Base-by-base conservation (phyloP, 2,329 filamentous ascomycete genomes). In the Teratosphaeria gauchensis region DNA sequence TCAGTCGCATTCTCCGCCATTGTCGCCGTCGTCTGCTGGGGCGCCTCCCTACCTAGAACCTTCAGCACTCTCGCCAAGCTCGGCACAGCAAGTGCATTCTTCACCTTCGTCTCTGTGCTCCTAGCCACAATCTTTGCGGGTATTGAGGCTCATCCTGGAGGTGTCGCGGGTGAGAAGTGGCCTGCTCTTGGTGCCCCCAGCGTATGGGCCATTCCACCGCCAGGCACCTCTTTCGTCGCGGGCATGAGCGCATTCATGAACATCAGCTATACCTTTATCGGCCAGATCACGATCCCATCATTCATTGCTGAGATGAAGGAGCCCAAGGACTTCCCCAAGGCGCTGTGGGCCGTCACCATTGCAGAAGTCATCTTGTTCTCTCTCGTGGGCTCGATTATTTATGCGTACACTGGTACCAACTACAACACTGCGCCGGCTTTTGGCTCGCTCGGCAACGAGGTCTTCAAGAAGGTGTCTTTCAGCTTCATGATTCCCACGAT, bases 401-500 rank as follows among this genome's bases (percentile, higher is more conserved):
- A 95, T 71, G 88, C 80, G n/a, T 95, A 90, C 71, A 91, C 88
- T 0, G 92, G 92, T 54, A 92, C 87, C 56, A 87, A 95, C 70
- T 96, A 96, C 78, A 90, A 91, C 76, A 92, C 87, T 0, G 79
- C 89, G 0, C 92, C 92, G 0, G 92, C 92, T 0, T 96, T 96
- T 65, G 91, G 90, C 11, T 92, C 89, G 0, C 78, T 96, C 24
- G 81, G 87, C 51, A 83, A 89, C 53, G 78, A 83, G 21, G 63
- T 87, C 1, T 94, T 87, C 76, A 91, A 94, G 77, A 96, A 96
- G 77, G 81, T 94, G 1, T 83, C 89, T 0, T 96, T 95, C 74
- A 91, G 88, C 12, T 95, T 96, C 77, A 96, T 96, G 91, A 88
- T 96, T 33, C 92, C 92, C 0, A 96, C 92, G 0, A 81, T 96